These are phyloP conservation scores for Sindora glabra DNA, from an alignment of 306 rosid genomes.

Conservation along the genomic window DNA sequence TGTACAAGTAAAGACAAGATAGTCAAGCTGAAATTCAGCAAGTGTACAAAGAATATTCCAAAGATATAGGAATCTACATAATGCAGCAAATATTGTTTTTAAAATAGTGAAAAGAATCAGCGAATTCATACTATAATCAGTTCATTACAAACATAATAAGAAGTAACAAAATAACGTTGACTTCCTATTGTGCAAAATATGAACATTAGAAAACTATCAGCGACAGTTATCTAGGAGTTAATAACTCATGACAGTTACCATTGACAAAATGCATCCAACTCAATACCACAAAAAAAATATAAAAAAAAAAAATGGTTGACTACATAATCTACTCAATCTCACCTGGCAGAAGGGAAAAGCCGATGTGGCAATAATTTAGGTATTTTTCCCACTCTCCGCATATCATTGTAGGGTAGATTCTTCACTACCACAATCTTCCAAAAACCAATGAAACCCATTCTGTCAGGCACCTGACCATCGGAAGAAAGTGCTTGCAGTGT, in stretches of 20 bases:
- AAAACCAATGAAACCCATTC: conserved; percentile 83
- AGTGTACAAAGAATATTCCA: no score
- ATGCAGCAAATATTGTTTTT: no score
- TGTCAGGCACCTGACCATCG: conserved; percentile 75
- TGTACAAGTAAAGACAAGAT: no score
- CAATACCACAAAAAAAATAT: neutral
- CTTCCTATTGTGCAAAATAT: no score
- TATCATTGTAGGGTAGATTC: conserved; percentile 78
- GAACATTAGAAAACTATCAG: neutral
- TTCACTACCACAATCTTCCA: conserved; percentile 87
- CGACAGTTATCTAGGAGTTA: neutral
- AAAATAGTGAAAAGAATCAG: no score
- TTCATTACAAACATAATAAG: no score
- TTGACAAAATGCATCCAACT: conserved; percentile 12
- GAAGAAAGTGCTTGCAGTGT: conserved; percentile 56
- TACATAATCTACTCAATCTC: conserved; percentile 17
- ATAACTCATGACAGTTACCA: neutral
- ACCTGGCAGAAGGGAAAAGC: conserved; percentile 95
- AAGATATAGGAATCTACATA: no score
- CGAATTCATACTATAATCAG: no score
- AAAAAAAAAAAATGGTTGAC: neutral
- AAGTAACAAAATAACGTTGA: no score
- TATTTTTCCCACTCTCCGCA: conserved; percentile 93
- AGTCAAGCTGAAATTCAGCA: no score
- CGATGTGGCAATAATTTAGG: conserved; percentile 93